phyloP scores from a whole-genome alignment of 2,329 filamentous ascomycete genomes.

The Sclerotinia borealis region DNA sequence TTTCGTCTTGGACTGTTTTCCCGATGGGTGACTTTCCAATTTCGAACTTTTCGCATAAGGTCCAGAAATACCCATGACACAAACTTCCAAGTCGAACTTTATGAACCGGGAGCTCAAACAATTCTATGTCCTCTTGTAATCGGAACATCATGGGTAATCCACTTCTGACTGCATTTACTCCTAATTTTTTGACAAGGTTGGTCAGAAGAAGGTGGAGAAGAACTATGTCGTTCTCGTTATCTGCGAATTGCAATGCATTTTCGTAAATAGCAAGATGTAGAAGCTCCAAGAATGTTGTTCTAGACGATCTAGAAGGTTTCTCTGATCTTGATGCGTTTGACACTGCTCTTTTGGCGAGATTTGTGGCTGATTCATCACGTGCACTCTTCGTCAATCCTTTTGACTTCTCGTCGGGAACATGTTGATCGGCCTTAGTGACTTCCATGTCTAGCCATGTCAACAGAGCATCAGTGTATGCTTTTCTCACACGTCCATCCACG shows the following conservation, averaged over 20 bases:
- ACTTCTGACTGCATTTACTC: slow-evolving; percentile 72
- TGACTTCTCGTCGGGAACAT: slow-evolving; percentile 51
- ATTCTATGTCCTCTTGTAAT: slow-evolving; percentile 76
- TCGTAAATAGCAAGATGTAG: slow-evolving; percentile 89
- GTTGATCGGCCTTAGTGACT: slow-evolving; percentile 60
- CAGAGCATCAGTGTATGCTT: slow-evolving; percentile 79
- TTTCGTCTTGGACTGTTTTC: slow-evolving; percentile 67
- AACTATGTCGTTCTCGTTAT: slow-evolving; percentile 67
- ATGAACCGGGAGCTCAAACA: slow-evolving; percentile 56
- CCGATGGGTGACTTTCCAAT: slow-evolving; percentile 67
- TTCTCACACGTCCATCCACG: slow-evolving; percentile 67
- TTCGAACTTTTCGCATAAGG: slow-evolving; percentile 68
- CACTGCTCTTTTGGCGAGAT: slow-evolving; percentile 49
- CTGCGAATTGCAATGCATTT: slow-evolving; percentile 67
- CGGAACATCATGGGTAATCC: slow-evolving; percentile 85
- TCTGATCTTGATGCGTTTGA: slow-evolving; percentile 55
- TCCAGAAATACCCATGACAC: slow-evolving; percentile 85
- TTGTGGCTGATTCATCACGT: slow-evolving; percentile 28
- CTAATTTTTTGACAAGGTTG: slow-evolving; percentile 68
- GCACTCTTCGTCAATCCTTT: slow-evolving; percentile 35
- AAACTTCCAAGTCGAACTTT: slow-evolving; percentile 79
- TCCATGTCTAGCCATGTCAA: slow-evolving; percentile 81
- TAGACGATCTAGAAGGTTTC: slow-evolving; percentile 20
- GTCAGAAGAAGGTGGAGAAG: slow-evolving; percentile 71
- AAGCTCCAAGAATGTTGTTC: slow-evolving; percentile 63